phyloP scores from a whole-genome alignment of 495 filamentous ascomycete species.

The Chaetomium fimeti region DNA sequence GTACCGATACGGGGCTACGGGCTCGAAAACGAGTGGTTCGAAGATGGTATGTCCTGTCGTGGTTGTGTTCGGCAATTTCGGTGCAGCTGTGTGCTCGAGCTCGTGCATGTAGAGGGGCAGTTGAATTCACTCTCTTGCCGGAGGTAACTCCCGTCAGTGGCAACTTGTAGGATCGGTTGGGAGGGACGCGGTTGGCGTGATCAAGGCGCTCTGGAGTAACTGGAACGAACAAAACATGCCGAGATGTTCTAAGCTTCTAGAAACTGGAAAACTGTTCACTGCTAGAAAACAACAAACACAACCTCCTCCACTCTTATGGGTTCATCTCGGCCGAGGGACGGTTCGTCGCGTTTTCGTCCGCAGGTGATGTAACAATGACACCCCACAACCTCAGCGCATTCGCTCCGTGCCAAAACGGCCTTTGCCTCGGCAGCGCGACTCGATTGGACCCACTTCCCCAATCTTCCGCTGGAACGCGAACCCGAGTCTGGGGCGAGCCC shows the following conservation, averaged over 20 bases:
- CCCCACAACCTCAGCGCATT: conserved; percentile 16
- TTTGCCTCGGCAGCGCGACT: conserved; percentile 25
- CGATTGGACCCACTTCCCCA: conserved; percentile 20
- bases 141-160: background rate
- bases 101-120: background rate
- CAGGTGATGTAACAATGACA: conserved; percentile 10
- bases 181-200: background rate
- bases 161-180: too few relatives aligned
- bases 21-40: background rate
- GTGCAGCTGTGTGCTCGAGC: conserved; percentile 7
- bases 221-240: background rate
- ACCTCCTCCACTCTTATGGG: background rate
- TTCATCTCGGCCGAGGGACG: conserved; percentile 14
- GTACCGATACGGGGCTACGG: background rate
- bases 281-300: background rate
- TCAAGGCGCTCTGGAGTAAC: background rate
- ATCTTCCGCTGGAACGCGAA: conserved; percentile 18
- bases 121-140: conserved; percentile 10
- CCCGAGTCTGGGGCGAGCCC: conserved; percentile 13
- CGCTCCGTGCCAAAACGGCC: conserved; percentile 7
- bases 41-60: background rate
- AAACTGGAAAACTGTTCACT: background rate
- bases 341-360: conserved; percentile 21
- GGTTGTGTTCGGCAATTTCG: conserved; percentile 15
- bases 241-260: background rate